These are phyloP conservation scores for Sodiomyces alkalinus DNA, from an alignment of 2,329 filamentous ascomycete genomes.

Conservation along the genomic window DNA sequence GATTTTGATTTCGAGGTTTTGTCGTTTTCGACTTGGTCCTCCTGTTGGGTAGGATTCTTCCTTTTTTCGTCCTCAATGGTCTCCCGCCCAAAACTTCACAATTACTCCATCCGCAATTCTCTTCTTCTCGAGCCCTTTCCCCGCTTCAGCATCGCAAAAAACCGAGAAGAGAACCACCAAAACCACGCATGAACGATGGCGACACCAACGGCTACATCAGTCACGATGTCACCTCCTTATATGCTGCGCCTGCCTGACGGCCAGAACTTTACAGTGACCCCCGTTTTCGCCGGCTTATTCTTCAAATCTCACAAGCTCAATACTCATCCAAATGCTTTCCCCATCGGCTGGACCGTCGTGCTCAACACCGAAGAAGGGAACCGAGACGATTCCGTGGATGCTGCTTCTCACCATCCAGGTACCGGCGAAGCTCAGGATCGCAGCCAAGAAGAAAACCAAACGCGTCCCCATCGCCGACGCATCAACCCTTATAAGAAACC, in stretches of 20 bases:
- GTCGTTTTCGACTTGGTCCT: too few relatives aligned
- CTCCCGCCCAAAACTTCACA: too few relatives aligned
- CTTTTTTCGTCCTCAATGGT: too few relatives aligned
- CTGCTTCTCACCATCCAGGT: too few relatives aligned
- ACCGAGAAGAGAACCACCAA: too few relatives aligned
- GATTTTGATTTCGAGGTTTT: too few relatives aligned
- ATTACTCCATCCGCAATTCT: too few relatives aligned
- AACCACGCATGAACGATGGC: too few relatives aligned
- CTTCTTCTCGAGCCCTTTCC: too few relatives aligned
- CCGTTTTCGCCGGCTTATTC: conserved; percentile 80
- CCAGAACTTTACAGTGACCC: conserved; percentile 63
- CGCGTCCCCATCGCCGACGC: conserved; percentile 18
- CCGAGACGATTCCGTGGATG: too few relatives aligned
- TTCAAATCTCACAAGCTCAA: conserved; percentile 74
- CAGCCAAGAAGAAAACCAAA: conserved; percentile 13
- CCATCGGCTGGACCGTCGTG: conserved; percentile 80
- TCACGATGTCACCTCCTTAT: conserved; percentile 18
- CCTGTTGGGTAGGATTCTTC: too few relatives aligned
- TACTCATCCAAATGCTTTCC: conserved; percentile 54
- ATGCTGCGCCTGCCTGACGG: conserved; percentile 71
- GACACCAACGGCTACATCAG: background rate
- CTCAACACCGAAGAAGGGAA: conserved; percentile 50
- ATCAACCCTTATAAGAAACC: conserved; percentile 57
- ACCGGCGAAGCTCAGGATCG: conserved; percentile 11
- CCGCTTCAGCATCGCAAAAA: too few relatives aligned